Base-by-base conservation (phyloP, 441 rosid genomes). In the Brassica balearica region DNA sequence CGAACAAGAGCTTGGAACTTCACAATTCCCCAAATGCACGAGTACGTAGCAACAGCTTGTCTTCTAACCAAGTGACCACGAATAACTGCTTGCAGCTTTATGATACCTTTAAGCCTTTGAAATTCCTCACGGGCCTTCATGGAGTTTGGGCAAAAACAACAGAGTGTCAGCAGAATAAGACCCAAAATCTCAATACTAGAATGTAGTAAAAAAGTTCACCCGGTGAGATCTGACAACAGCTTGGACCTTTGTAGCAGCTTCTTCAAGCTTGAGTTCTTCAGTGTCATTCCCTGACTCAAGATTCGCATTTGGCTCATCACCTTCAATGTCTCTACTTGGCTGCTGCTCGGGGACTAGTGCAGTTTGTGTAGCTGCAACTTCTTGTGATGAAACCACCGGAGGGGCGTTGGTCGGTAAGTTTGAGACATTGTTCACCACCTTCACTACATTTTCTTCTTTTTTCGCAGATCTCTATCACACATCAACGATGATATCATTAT, bases 201-300 rank as follows among this genome's bases (percentile, higher is more conserved):
- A 61, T 68, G 53, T n/a, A 62, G 53, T 64, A 60, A 61, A 70
- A 67, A 2, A 68, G 73, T 56, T 75, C 86, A 95, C 97, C 97
- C 84, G 88, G 83, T 77, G 89, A 80, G 97, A 95, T 84, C 97
- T 88, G 77, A 88, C 71, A 65, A 88, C 92, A 78, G 97, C 89
- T 82, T 95, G 97, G 58, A 87, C 88, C 76, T 72, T 84, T 4
- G 70, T 87, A 29, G 90, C 97, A 79, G 95, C 97, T 73, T 82
- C 77, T 70, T 88, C 91, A 25, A 75, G 88, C 77, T 82, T 84
- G 63, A 80, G 74, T 59, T 79, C 81, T 76, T 83, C 91, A 74
- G 87, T 72, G 82, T 77, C 92, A 71, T 84, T 85, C 48, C 59
- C 77, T 25, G 83, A 77, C 74, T 77, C 84, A 58, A 70, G 55